Percentiles rank a stretch among this genome's conserved stretches.
Conservation (phyloP, 2,329 filamentous ascomycete genomes). For the Claviceps paspali region DNA sequence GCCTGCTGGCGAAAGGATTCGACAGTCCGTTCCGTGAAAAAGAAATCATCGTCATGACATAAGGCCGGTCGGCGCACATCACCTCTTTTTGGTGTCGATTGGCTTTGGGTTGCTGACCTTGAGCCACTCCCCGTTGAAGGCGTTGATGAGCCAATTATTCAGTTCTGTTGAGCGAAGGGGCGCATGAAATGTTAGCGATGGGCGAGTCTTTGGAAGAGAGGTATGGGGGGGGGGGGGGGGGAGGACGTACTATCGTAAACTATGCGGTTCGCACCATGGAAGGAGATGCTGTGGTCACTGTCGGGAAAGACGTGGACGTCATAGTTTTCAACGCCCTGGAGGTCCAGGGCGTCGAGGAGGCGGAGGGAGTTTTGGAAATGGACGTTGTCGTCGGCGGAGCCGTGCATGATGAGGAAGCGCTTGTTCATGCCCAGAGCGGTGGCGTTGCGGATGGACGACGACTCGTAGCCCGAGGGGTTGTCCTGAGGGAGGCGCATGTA, state of each 20-base stretch:
- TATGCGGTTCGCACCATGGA: conserved; percentile 81
- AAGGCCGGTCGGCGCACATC: not conserved
- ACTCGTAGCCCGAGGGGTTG: conserved; percentile 64
- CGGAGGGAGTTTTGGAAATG: conserved; percentile 90
- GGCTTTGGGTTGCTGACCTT: conserved; percentile 38
- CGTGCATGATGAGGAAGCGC: conserved; percentile 90
- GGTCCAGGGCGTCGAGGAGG: conserved; percentile 72
- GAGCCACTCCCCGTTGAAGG: conserved; percentile 94
- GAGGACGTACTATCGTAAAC: conserved; percentile 72
- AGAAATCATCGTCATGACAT: no score
- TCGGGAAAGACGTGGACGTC: conserved; percentile 95
- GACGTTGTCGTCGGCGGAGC: conserved; percentile 92
- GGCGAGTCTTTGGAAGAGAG: no score
- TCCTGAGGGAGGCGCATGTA: conserved; percentile 93
- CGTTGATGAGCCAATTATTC: conserved; percentile 85
- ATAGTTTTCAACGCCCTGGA: conserved; percentile 76
- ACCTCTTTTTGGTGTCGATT: conserved; percentile 13
- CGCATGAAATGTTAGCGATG: no score
- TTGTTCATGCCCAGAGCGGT: conserved; percentile 59
- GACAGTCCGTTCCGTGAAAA: no score
- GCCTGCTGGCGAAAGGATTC: no score
- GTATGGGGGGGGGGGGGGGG: not conserved
- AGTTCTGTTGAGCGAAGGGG: conserved; percentile 38
- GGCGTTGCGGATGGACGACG: conserved; percentile 59
- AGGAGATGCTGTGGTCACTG: conserved; percentile 87